phyloP scores from a whole-genome alignment of 352 stramenopile genomes.

The Globisporangium middletonii region DNA sequence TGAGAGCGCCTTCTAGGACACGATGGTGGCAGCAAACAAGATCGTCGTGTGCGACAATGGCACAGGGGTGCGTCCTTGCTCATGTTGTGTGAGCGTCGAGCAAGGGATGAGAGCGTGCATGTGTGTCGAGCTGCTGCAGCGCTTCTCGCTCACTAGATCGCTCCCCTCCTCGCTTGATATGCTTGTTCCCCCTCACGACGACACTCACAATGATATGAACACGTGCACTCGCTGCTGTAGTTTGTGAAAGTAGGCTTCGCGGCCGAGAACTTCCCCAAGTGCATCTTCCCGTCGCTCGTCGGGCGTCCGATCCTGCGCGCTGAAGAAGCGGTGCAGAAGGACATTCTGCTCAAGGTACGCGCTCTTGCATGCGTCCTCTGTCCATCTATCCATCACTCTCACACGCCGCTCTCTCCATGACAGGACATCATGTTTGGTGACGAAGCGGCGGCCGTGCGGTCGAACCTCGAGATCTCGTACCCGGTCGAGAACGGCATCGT shows the following conservation, averaged over 20 bases:
- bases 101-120: not conserved
- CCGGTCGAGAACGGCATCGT: conserved; percentile 96
- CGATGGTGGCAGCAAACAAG: conserved; percentile 83
- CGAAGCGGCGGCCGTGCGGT: conserved; percentile 84
- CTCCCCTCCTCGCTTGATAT: not conserved
- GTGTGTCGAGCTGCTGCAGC: not conserved
- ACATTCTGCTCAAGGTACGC: conserved; percentile 79
- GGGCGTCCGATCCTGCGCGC: conserved; percentile 91
- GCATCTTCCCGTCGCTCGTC: conserved; percentile 94
- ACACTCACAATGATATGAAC: conserved; percentile 1
- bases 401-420: no score
- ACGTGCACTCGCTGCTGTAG: conserved; percentile 16
- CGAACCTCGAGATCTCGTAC: conserved; percentile 86
- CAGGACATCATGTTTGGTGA: conserved; percentile 95
- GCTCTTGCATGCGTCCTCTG: no score
- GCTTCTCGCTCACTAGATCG: not conserved
- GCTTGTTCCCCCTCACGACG: not conserved
- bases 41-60: conserved; percentile 88
- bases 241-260: conserved; percentile 93
- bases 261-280: conserved; percentile 92
- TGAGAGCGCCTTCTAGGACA: not conserved
- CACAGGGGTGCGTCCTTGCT: conserved; percentile 53
- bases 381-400: no score
- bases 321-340: conserved; percentile 85
- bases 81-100: not conserved